These are phyloP conservation scores for Purpureocillium lavendulum DNA, from an alignment of 2,329 filamentous ascomycete genomes.

Conservation along the genomic window DNA sequence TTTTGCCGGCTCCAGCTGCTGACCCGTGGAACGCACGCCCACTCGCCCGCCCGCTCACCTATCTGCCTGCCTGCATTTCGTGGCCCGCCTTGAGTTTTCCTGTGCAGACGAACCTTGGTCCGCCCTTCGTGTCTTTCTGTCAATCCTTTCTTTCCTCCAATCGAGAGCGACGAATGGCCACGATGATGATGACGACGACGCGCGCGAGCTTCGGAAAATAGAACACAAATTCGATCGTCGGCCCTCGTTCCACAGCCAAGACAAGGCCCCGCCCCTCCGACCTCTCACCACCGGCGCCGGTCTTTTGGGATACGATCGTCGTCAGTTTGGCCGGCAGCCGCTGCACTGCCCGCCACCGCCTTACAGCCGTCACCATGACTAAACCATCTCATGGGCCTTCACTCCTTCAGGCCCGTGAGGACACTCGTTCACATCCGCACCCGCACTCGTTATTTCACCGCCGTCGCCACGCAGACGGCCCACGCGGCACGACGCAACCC, in stretches of 20 bases:
- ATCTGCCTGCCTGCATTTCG: too few species aligned
- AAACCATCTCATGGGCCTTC: slow-evolving; percentile 25
- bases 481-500: slow-evolving; percentile 6
- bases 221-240: not conserved
- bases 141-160: slow-evolving; percentile 3
- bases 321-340: slow-evolving; percentile 5
- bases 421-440: slow-evolving; percentile 11
- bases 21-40: not conserved
- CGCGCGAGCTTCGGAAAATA: slow-evolving; percentile 1
- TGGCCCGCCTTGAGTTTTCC: too few species aligned
- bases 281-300: not conserved
- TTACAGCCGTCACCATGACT: slow-evolving; percentile 21
- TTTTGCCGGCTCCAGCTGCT: not conserved
- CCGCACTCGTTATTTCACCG: slow-evolving; percentile 9
- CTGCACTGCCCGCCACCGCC: slow-evolving; percentile 15
- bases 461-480: slow-evolving; percentile 9
- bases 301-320: slow-evolving; percentile 8
- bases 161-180: too few species aligned
- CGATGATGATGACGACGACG: slow-evolving; percentile 4
- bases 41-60: too few species aligned
- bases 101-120: not conserved
- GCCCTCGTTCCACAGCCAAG: not conserved
- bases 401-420: slow-evolving; percentile 26
- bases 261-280: not conserved
- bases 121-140: slow-evolving; percentile 1